Evolutionary conservation across 495 filamentous ascomycete genomes (phyloP), one percentile per base, ranked within the genome.

Genomic region (Thermochaetoides thermophila): DNA sequence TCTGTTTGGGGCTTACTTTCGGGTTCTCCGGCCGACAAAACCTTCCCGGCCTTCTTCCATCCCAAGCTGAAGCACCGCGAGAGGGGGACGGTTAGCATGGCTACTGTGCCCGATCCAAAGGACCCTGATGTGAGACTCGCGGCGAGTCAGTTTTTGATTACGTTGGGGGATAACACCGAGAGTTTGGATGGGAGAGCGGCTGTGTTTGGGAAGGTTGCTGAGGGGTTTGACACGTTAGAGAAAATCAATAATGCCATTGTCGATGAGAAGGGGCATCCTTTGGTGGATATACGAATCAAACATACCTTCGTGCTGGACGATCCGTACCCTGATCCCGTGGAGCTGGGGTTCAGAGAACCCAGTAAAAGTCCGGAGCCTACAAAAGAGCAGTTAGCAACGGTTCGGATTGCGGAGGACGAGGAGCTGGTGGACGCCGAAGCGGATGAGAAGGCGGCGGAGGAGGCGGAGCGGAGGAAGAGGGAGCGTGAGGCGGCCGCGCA

Each of bases 401-500:
- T 93, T 16, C 69, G 86, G 37, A 91, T 95, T 32, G 81, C 70
- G n/a, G 78, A 93, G 39, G 84, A 91, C 58, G 85, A 91, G 47
- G 69, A 80, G 6, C 53, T 86, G 31, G 69, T 76, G 16, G 57
- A 68, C 13, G 59, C 57, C 17, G 66, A 74, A 23, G 54, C 65
- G 4, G 78, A 83, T 46, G 69, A 83, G 36, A 76, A 77, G 47
- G 78, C 84, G 27, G 80, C 84, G 30, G 80, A 81, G 37, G 67
- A 72, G 16, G 66, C 81, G 31, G 89, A 95, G 50, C 80, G 74
- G 51, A 61, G 72, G 31, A 75, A 87, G 17, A 74, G 84, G 23
- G 86, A 95, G 49, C 73, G 86, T 17, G 89, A 97, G 50, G 91
- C 91, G 2, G 74, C 84, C 38, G 89, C 89, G 3, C 89, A 96